These are phyloP conservation scores for Suillus hirtellus DNA, from an alignment of 768 basidiomycete genomes.

Conservation along the genomic window DNA sequence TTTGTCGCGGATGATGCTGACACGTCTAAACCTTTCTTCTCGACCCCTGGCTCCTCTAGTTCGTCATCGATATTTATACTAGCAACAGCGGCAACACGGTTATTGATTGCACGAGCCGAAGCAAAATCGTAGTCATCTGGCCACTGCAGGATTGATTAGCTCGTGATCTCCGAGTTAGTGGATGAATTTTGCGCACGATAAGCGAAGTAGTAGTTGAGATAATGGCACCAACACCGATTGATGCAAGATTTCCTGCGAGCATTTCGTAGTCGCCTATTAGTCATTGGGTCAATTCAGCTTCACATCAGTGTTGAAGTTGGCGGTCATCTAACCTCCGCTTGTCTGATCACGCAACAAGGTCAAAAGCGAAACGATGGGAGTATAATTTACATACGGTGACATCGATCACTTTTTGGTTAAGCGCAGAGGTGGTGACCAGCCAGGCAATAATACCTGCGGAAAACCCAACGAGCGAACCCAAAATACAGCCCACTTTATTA, in stretches of 20 bases:
- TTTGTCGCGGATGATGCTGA: constrained; percentile 40
- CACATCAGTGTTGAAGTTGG: constrained; percentile 2
- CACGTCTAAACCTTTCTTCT: constrained; percentile 37
- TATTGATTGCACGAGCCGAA: constrained; percentile 76
- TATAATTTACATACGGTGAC: constrained; percentile 51
- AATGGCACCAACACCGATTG: constrained; percentile 80
- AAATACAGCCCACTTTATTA: constrained; percentile 82
- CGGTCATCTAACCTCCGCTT: constrained; percentile 49
- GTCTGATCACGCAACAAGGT: constrained; percentile 32
- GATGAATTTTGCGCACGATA: constrained; percentile 45
- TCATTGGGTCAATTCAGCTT: neutral
- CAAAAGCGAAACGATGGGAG: constrained; percentile 2
- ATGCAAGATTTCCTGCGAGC: constrained; percentile 88
- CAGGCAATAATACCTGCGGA: constrained; percentile 73
- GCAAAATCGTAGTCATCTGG: constrained; percentile 85
- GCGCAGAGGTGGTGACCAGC: constrained; percentile 75
- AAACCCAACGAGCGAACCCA: constrained; percentile 71
- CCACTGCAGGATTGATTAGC: constrained; percentile 43
- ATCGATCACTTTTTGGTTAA: constrained; percentile 71
- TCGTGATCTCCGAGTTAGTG: too few species aligned
- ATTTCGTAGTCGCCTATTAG: constrained; percentile 57
- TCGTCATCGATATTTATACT: constrained; percentile 18
- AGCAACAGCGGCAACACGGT: neutral
- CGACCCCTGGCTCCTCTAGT: constrained; percentile 31
- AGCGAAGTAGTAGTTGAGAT: constrained; percentile 65